Base-by-base conservation (phyloP, 495 filamentous ascomycete genomes). In the Podospora didyma region DNA sequence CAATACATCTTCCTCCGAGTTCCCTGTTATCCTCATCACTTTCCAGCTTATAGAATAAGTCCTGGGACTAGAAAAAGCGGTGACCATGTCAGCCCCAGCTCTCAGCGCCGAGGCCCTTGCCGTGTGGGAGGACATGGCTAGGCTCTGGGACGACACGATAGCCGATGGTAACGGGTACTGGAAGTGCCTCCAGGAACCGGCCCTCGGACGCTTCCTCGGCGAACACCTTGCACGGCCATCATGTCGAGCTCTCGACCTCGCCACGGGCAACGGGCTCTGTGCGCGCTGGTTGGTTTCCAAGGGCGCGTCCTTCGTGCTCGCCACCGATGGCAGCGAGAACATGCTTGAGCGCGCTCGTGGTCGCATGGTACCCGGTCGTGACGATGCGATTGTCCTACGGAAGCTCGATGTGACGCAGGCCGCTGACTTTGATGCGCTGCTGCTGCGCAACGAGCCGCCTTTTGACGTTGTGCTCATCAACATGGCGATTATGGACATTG, bases 401-500 rank as follows among this genome's bases (percentile, higher is more conserved):
- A 54, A 42, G 42, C 48, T 76, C 20, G 71, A 77, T 51, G 72
- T 70, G 16, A 77, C 75, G 34, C 58, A 58, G 2, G 54, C 51
- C 23, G 41, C 23, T 10, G 73, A 70, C 7, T 59, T 72, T 51
- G 53, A 34, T 21, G 21, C 20, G 1, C 44, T 75, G 12, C 47
- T 68, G 31, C 56, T 58, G 46, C 60, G 60, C 7, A 56, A 59
- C 49, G 62, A 61, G 35, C 4, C 6, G n/a, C 7, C 34, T 2
- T 75, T 74, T 52, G 69, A 68, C 17, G 51, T 73, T 7, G 46
- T 75, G 9, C 41, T 69, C 50, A 67, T 73, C 49, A 78, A 76
- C 57, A 77, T 77, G 73, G 75, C 75, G 16, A 57, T 76, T 17
- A 78, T 77, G 75, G 75, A 78, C 48, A 50, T 78, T 11, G 55